Conservation (phyloP, 108 stramenopile genomes). For the Pseudonitzschia multiseries region DNA sequence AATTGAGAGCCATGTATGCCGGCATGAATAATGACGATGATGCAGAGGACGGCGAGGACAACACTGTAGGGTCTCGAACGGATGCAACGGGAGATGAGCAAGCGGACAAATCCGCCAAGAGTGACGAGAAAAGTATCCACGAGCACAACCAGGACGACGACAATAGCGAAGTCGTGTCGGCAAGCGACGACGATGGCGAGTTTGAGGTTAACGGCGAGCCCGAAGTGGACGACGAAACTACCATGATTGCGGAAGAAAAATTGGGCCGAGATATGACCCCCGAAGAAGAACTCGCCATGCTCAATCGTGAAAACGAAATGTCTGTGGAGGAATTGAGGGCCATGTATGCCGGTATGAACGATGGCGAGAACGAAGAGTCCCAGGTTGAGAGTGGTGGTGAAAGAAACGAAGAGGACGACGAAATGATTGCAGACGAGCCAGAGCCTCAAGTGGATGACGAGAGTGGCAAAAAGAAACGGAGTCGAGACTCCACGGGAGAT, state of each 20-base stretch:
- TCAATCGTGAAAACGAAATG: constrained; percentile 74
- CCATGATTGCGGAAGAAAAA: constrained; percentile 70
- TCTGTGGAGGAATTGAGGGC: constrained; percentile 70
- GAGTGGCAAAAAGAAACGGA: constrained; percentile 12
- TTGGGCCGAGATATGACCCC: constrained; percentile 69
- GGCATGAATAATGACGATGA: background rate
- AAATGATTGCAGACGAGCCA: background rate
- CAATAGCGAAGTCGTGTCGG: background rate
- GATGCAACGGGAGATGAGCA: background rate
- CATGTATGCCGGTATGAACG: constrained; percentile 46
- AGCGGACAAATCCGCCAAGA: background rate
- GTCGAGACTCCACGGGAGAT: background rate
- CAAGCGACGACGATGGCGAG: constrained; percentile 36
- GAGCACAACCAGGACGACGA: too few relatives aligned
- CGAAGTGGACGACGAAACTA: constrained; percentile 71
- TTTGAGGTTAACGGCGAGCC: constrained; percentile 35
- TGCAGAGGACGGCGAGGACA: background rate
- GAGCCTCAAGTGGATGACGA: background rate
- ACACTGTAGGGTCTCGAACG: background rate
- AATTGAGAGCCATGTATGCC: constrained; percentile 59
- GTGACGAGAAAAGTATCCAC: background rate
- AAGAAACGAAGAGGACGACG: background rate
- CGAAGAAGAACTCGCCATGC: constrained; percentile 60
- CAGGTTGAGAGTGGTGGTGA: background rate
- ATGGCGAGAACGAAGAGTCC: background rate